These are phyloP conservation scores for Cyberlindnera mississippiensis DNA, from an alignment of 805 yeast genomes.

Conservation along the genomic window DNA sequence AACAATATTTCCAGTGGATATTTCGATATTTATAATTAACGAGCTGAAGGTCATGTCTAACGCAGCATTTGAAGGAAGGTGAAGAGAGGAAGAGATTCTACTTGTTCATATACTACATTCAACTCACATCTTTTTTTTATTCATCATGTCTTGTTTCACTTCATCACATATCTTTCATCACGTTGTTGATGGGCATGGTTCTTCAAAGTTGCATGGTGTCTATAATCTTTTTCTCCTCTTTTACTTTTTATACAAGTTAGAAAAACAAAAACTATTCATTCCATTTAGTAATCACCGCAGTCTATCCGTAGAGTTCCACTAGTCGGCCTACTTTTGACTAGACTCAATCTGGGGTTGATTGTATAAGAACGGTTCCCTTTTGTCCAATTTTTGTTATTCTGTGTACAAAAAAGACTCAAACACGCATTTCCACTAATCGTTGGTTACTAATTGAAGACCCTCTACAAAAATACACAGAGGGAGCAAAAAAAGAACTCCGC, in stretches of 20 bases:
- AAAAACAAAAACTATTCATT: background rate
- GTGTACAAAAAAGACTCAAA: too few species aligned
- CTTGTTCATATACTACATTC: slow-evolving; percentile 13
- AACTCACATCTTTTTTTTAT: slow-evolving; percentile 4
- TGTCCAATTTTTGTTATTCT: too few species aligned
- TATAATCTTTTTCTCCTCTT: slow-evolving; percentile 6
- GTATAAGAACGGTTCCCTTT: too few species aligned
- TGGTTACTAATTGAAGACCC: too few species aligned
- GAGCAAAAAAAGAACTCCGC: slow-evolving; percentile 17
- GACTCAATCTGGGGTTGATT: too few species aligned
- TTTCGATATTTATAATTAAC: slow-evolving; percentile 15
- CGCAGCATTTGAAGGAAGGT: background rate
- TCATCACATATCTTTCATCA: background rate
- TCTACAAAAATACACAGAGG: too few species aligned
- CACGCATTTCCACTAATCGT: too few species aligned
- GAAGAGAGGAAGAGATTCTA: slow-evolving; percentile 1
- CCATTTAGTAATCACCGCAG: too few species aligned
- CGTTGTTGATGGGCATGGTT: background rate
- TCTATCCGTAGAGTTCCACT: too few species aligned
- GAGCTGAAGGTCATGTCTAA: slow-evolving; percentile 8
- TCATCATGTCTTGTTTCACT: background rate
- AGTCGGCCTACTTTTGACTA: too few species aligned
- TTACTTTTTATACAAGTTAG: slow-evolving; percentile 1
- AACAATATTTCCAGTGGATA: slow-evolving; percentile 2
- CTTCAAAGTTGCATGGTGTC: slow-evolving; percentile 12